Percentiles rank a stretch among this genome's conserved stretches.
Evolutionary conservation across 2,329 filamentous ascomycete species (phyloP).

Genomic region (Claviceps capensis): DNA sequence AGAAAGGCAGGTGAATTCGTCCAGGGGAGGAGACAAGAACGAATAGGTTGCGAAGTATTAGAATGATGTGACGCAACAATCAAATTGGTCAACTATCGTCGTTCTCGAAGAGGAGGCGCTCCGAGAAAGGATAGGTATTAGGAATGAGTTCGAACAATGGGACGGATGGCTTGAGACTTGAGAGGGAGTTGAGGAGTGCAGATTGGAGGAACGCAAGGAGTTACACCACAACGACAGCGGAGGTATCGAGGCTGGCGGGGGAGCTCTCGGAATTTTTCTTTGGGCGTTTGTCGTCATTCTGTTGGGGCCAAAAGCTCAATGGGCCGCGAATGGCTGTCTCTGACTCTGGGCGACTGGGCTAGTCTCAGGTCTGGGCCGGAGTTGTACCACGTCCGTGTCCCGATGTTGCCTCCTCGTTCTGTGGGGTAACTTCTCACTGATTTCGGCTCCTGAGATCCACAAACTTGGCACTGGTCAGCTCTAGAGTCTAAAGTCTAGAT

Average conservation of each 20-base stretch:
- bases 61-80: background rate
- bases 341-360: background rate
- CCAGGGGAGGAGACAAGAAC: conserved; percentile 5
- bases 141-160: background rate
- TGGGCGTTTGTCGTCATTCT: conserved; percentile 6
- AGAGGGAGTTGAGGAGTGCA: background rate
- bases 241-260: background rate
- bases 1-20: conserved; percentile 1
- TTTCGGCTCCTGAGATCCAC: conserved; percentile 2
- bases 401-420: too few relatives aligned
- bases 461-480: background rate
- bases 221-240: background rate
- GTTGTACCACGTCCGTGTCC: too few relatives aligned
- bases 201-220: background rate
- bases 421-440: background rate
- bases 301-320: conserved; percentile 7
- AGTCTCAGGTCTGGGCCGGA: background rate
- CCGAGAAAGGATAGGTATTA: conserved; percentile 2
- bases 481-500: background rate
- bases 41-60: background rate
- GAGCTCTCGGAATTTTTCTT: conserved; percentile 1
- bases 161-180: background rate
- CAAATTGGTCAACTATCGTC: conserved; percentile 1
- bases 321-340: background rate
- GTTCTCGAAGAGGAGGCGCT: conserved; percentile 5